Base-by-base conservation (phyloP, 768 basidiomycete species). In the Suillus americanus region DNA sequence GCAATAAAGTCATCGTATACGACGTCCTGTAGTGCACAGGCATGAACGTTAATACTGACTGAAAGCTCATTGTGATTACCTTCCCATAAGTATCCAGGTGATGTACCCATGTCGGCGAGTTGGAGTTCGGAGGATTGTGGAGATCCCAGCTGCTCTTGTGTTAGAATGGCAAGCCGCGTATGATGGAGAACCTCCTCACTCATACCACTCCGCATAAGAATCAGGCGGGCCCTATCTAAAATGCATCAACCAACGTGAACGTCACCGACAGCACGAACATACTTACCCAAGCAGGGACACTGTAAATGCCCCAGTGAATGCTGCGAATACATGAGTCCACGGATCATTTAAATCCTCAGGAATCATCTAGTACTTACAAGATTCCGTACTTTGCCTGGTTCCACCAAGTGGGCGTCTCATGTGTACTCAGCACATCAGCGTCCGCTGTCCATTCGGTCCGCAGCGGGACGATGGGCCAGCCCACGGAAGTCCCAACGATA, bases 1-100 rank as follows among this genome's bases (percentile, higher is more conserved):
- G 79, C 72, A 50, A 88, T 85, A 66, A 88, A 88, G 66, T 87
- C 83, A 67, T 88, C 87, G 64, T 88, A 85, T 6, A 81, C 66
- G 3, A 85, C 73, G 35, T 82, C 65, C 83, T 86, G 25, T 13
- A 5, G 16, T 9, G 10, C 20, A 60, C 10, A 16, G 9, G 38
- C 56, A 16, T 62, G 14, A 64, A 9, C 16, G 33, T 9, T n/a
- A 37, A 14, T 12, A 13, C 10, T 64, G 10, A 56, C 25, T 51
- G 1, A 5, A 40, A 60, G 18, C 50, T 35, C 28, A n/a, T 28
- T 6, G 18, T 16, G 23, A 2, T 45, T 63, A 73, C 80, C 70
- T 70, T 76, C 76, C 86, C 87, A 60, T 81, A 86, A 0, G 76
- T 82, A 18, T 83, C 71, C 18, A 81, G 68, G 69, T 88, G 86